Conservation (phyloP, 169 alveolate genomes). For the Plasmodium yoelii region DNA sequence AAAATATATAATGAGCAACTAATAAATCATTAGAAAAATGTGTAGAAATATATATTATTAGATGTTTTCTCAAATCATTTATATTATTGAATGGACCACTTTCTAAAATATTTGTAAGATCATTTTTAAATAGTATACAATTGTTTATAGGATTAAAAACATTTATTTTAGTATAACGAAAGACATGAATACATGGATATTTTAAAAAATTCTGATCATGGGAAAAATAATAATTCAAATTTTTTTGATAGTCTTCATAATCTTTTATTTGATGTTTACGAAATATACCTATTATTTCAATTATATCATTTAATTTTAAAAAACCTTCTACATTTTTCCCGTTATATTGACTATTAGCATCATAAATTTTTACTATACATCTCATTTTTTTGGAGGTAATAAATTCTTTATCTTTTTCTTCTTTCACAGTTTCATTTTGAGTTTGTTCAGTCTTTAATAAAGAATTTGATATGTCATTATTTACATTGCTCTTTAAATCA, state of each 20-base stretch:
- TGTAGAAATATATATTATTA: constrained; percentile 37
- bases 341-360: constrained; percentile 70
- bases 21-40: constrained; percentile 43
- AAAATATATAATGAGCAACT: constrained; percentile 63
- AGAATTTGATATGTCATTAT: too few species aligned
- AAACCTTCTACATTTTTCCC: constrained; percentile 47
- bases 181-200: constrained; percentile 69
- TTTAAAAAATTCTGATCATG: constrained; percentile 69
- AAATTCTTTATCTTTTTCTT: neutral
- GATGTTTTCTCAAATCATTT: constrained; percentile 30
- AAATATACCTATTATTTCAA: constrained; percentile 69
- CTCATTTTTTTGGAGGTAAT: constrained; percentile 8
- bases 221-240: constrained; percentile 57
- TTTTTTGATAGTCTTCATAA: constrained; percentile 55
- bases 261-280: constrained; percentile 69
- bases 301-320: constrained; percentile 64
- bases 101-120: constrained; percentile 33
- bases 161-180: constrained; percentile 60
- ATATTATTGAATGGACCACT: constrained; percentile 54
- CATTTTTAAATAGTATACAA: constrained; percentile 54
- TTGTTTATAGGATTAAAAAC: constrained; percentile 59
- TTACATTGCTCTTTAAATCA: too few species aligned
- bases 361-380: constrained; percentile 68
- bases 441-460: too few species aligned
- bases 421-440: too few species aligned